Conservation (phyloP, 331 rosid species). For the Malus hybrid region DNA sequence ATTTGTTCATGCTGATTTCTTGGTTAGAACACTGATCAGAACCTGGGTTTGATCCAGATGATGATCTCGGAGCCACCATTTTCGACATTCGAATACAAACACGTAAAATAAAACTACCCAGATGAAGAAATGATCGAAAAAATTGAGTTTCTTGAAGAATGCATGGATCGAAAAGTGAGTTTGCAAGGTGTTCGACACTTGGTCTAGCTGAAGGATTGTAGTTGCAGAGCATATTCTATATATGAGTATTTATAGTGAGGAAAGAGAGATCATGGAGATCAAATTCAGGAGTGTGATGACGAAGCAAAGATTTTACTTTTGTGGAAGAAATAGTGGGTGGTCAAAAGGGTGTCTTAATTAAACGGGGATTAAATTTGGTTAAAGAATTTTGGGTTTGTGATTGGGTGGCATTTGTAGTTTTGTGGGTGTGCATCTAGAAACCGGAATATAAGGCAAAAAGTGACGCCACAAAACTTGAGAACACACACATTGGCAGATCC, state of each 20-base stretch:
- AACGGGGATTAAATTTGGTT: too few species aligned
- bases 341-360: neutral
- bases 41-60: neutral
- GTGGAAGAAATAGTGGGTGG: slow-evolving; percentile 9
- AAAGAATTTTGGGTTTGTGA: neutral
- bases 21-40: neutral
- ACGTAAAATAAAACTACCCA: neutral
- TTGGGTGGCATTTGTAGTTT: neutral
- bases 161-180: neutral
- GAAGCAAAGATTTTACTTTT: slow-evolving; percentile 7
- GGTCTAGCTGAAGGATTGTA: neutral
- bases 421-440: slow-evolving; percentile 1
- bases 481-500: neutral
- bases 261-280: neutral
- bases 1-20: neutral
- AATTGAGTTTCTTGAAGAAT: neutral
- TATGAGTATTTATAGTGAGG: neutral
- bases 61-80: slow-evolving; percentile 2
- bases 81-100: neutral
- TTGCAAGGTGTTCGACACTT: neutral
- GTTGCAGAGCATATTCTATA: neutral
- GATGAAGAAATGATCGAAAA: neutral
- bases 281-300: neutral
- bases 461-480: neutral
- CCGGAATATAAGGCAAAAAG: slow-evolving; percentile 2